phyloP scores from a whole-genome alignment of 768 basidiomycete genomes.

The Mycena pura region DNA sequence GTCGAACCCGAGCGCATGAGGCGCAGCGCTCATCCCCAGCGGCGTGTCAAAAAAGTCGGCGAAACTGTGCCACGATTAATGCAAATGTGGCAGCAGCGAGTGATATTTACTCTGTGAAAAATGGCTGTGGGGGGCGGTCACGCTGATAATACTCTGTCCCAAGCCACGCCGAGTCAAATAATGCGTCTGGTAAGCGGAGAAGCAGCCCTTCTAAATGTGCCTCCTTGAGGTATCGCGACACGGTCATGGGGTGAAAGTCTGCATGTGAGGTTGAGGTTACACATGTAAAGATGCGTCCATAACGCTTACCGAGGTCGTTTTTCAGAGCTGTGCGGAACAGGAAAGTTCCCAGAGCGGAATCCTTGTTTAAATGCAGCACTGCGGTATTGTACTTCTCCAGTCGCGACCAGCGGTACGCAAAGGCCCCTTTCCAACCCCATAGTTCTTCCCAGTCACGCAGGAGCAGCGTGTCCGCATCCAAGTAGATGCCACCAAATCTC shows the following conservation, averaged over 20 bases:
- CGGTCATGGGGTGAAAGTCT: constrained; percentile 96
- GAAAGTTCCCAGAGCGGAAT: constrained; percentile 90
- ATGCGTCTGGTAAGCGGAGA: constrained; percentile 89
- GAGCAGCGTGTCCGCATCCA: constrained; percentile 96
- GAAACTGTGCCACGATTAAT: constrained; percentile 58
- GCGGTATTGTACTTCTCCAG: constrained; percentile 96
- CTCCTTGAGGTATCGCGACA: constrained; percentile 89
- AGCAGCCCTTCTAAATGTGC: constrained; percentile 84
- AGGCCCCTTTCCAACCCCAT: constrained; percentile 96
- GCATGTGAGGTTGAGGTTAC: not conserved
- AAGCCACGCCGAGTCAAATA: constrained; percentile 97
- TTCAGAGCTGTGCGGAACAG: constrained; percentile 93
- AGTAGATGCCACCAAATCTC: constrained; percentile 89
- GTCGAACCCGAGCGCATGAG: constrained; percentile 88
- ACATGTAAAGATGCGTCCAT: too few relatives aligned
- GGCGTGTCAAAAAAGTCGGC: constrained; percentile 90
- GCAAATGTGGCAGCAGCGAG: not conserved
- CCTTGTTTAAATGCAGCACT: constrained; percentile 91
- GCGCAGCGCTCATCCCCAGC: constrained; percentile 72
- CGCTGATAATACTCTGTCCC: constrained; percentile 92
- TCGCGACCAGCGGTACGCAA: constrained; percentile 96
- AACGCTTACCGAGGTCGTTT: constrained; percentile 68
- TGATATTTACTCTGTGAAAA: constrained; percentile 77
- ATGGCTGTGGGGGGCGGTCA: constrained; percentile 93
- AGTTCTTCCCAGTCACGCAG: constrained; percentile 98